phyloP scores from a whole-genome alignment of 2,329 filamentous ascomycete genomes.

The Aotearoamyces nothofagi region DNA sequence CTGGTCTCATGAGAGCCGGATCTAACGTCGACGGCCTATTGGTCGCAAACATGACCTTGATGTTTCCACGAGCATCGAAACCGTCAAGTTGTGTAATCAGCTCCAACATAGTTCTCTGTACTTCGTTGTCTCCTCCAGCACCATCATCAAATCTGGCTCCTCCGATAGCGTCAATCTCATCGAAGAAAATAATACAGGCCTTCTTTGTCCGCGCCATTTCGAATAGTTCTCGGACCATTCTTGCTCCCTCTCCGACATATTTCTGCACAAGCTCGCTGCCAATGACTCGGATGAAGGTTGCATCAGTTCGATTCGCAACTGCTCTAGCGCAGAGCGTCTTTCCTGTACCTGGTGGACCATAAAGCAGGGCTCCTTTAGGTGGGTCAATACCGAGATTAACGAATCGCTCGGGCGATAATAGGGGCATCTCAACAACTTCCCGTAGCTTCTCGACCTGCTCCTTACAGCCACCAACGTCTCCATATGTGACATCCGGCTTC shows the following conservation, averaged over 20 bases:
- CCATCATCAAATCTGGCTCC: conserved; percentile 94
- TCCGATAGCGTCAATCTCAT: conserved; percentile 94
- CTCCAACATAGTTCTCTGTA: conserved; percentile 95
- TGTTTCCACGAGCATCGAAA: conserved; percentile 92
- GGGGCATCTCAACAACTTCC: conserved; percentile 96
- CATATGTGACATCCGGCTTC: conserved; percentile 98
- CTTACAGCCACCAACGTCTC: conserved; percentile 97
- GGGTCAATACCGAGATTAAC: conserved; percentile 98
- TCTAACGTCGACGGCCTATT: conserved; percentile 92
- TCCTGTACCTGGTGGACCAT: conserved; percentile 94
- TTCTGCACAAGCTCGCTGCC: conserved; percentile 97
- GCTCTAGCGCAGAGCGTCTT: conserved; percentile 97
- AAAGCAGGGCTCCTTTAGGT: conserved; percentile 90
- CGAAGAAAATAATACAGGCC: conserved; percentile 99
- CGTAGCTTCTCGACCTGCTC: conserved; percentile 98
- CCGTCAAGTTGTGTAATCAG: conserved; percentile 94
- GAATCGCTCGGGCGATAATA: conserved; percentile 91
- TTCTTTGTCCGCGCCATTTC: conserved; percentile 99
- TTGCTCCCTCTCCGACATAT: conserved; percentile 93
- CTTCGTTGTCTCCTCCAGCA: conserved; percentile 92
- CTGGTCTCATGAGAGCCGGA: conserved; percentile 92
- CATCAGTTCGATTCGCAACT: conserved; percentile 94
- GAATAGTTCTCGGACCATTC: conserved; percentile 97
- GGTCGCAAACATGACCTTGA: conserved; percentile 99
- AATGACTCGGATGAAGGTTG: conserved; percentile 97